phyloP scores from a whole-genome alignment of 2,329 filamentous ascomycete genomes.

The Thielaviopsis cerberus region DNA sequence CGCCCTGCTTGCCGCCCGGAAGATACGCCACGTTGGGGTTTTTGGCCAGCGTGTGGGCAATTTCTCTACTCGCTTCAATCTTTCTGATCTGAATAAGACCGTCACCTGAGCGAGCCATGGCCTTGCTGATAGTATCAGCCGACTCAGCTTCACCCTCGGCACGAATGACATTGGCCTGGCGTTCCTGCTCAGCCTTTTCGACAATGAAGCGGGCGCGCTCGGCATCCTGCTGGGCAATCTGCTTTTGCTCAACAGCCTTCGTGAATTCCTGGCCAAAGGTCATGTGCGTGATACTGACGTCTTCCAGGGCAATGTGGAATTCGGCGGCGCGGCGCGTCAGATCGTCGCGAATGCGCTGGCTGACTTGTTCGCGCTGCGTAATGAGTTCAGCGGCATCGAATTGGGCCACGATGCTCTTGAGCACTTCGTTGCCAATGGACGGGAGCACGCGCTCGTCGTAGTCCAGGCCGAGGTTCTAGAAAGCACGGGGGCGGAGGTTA shows the following conservation, averaged over 20 bases:
- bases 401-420: slow-evolving; percentile 95
- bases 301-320: slow-evolving; percentile 98
- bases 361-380: slow-evolving; percentile 94
- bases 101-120: slow-evolving; percentile 81
- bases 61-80: slow-evolving; percentile 92
- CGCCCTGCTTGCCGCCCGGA: slow-evolving; percentile 54
- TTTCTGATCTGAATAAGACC: slow-evolving; percentile 88
- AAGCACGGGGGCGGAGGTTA: not conserved
- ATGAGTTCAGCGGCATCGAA: slow-evolving; percentile 98
- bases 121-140: slow-evolving; percentile 85
- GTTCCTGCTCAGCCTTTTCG: slow-evolving; percentile 95
- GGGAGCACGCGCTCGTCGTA: slow-evolving; percentile 98
- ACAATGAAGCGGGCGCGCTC: slow-evolving; percentile 96
- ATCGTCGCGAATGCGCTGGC: slow-evolving; percentile 80
- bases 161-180: slow-evolving; percentile 94
- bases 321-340: slow-evolving; percentile 81
- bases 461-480: slow-evolving; percentile 82
- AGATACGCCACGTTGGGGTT: slow-evolving; percentile 96
- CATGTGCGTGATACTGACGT: slow-evolving; percentile 99
- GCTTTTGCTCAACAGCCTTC: slow-evolving; percentile 97
- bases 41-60: slow-evolving; percentile 68
- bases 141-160: slow-evolving; percentile 96
- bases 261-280: slow-evolving; percentile 99
- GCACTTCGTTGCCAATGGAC: slow-evolving; percentile 96
- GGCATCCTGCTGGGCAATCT: slow-evolving; percentile 97